Evolutionary conservation across 352 stramenopile genomes (phyloP).

Genomic region (Pythium coloratum): DNA sequence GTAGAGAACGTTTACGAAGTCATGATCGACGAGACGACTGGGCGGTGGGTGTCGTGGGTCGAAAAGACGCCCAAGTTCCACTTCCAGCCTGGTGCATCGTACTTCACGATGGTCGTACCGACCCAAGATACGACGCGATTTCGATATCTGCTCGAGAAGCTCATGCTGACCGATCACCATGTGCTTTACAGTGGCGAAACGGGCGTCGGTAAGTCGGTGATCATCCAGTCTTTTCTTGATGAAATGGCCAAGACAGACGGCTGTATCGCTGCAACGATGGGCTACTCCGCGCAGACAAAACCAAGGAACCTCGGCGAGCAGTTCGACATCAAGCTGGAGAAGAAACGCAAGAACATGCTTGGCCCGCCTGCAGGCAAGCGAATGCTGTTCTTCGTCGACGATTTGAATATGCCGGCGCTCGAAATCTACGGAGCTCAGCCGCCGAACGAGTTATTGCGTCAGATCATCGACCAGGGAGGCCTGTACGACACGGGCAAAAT

Average conservation of each 20-base stretch:
- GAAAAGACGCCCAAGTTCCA: slow-evolving; percentile 88
- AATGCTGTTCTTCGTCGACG: slow-evolving; percentile 91
- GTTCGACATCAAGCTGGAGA: slow-evolving; percentile 81
- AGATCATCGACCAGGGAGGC: slow-evolving; percentile 89
- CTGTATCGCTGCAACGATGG: slow-evolving; percentile 87
- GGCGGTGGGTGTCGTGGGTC: slow-evolving; percentile 84
- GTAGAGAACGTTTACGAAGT: slow-evolving; percentile 87
- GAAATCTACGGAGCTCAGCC: slow-evolving; percentile 93
- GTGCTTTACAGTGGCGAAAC: slow-evolving; percentile 91
- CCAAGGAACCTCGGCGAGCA: slow-evolving; percentile 82
- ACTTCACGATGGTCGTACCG: slow-evolving; percentile 95
- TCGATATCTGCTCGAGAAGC: slow-evolving; percentile 89
- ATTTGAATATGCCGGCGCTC: slow-evolving; percentile 92
- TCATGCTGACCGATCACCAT: slow-evolving; percentile 81
- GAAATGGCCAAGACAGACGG: slow-evolving; percentile 82
- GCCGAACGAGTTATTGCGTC: slow-evolving; percentile 89
- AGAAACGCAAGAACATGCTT: slow-evolving; percentile 84
- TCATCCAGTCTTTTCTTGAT: slow-evolving; percentile 90
- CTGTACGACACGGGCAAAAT: slow-evolving; percentile 93
- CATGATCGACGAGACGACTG: slow-evolving; percentile 71
- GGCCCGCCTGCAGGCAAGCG: slow-evolving; percentile 71
- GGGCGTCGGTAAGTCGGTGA: slow-evolving; percentile 92
- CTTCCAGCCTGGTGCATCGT: slow-evolving; percentile 82
- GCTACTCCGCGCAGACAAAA: slow-evolving; percentile 89
- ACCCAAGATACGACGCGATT: slow-evolving; percentile 95